Evolutionary conservation across 805 yeast genomes (phyloP), one percentile per base, ranked within the genome.

Genomic region (Myxozyma geophila): DNA sequence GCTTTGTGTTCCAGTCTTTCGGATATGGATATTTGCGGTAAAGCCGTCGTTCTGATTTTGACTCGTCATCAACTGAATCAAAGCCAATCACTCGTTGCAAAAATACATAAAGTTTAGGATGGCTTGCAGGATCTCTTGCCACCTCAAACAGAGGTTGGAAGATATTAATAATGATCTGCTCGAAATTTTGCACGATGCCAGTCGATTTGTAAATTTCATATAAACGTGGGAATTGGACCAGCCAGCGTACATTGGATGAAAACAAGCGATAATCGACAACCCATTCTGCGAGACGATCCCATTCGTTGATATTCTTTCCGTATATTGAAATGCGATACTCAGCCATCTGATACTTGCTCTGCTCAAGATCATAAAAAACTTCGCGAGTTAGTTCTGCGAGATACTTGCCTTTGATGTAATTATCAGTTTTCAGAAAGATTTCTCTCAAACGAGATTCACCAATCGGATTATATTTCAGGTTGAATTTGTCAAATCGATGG

Each of bases 391-490:
- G 82, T 75, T 95, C 98, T 2, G 98, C 98, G 58, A 95, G 80
- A 75, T 92, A 95, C 58, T 84, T 79, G 21, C 99, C 99, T 54
- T 88, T 76, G 70, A 96, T 88, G 74, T 85, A 92, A 76, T 95
- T 95, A 75, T 95, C 98, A 0, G 99, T 96, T 77, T 95, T 95
- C 70, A 95, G 80, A 76, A 95, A 95, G 59, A 95, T 95, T 75
- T 95, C 99, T 77, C 99, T 86, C 76, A 95, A 79, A 75, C 99
- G 87, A 21, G 99, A 95, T 78, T 95, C 99, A 37, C 99, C 99
- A 71, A 95, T 88, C 21, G 99, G 99, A 74, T 95, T 95, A 79
- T 95, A 95, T 76, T 95, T 96, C 78, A 95, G 82, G 76, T 95
- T 95, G 82, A 95, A 95, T 78, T 95, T 95, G 77, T 95, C 99